These are phyloP conservation scores for Pichia exigua DNA, from an alignment of 805 yeast genomes.

Conservation along the genomic window DNA sequence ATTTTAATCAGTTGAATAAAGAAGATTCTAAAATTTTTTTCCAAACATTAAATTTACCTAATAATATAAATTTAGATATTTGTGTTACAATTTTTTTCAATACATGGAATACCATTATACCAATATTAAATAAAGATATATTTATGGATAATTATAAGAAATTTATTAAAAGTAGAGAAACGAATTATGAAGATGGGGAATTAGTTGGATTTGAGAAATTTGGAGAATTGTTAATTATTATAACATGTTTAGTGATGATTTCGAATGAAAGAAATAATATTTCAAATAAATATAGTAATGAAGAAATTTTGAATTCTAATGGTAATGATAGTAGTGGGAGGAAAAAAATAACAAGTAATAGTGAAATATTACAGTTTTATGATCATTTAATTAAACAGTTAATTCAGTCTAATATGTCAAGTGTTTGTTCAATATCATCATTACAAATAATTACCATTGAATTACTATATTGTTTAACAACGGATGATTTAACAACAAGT, in stretches of 20 bases:
- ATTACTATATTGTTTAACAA: slow-evolving; percentile 59
- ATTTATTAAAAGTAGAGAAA: slow-evolving; percentile 40
- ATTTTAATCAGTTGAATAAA: slow-evolving; percentile 31
- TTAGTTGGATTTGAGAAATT: slow-evolving; percentile 43
- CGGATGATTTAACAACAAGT: slow-evolving; percentile 66
- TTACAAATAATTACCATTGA: slow-evolving; percentile 64
- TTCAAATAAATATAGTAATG: background rate
- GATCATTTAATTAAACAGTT: slow-evolving; percentile 57
- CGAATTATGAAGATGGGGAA: slow-evolving; percentile 32
- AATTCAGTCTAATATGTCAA: slow-evolving; percentile 51
- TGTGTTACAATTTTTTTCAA: slow-evolving; percentile 61
- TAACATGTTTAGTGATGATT: slow-evolving; percentile 43
- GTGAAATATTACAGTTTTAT: slow-evolving; percentile 39
- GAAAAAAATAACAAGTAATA: slow-evolving; percentile 15
- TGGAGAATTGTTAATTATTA: slow-evolving; percentile 45
- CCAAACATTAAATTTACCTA: slow-evolving; percentile 35
- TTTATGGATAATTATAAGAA: slow-evolving; percentile 53
- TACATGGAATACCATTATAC: slow-evolving; percentile 68
- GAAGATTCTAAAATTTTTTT: slow-evolving; percentile 41
- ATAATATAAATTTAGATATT: slow-evolving; percentile 57
- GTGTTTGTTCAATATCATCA: slow-evolving; percentile 56
- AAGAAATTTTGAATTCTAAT: background rate
- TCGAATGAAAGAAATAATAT: slow-evolving; percentile 28
- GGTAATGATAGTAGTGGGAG: slow-evolving; percentile 4
- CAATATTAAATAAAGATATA: slow-evolving; percentile 61